Conservation (phyloP, 2,329 filamentous ascomycete genomes). For the Juglanconis oblonga region DNA sequence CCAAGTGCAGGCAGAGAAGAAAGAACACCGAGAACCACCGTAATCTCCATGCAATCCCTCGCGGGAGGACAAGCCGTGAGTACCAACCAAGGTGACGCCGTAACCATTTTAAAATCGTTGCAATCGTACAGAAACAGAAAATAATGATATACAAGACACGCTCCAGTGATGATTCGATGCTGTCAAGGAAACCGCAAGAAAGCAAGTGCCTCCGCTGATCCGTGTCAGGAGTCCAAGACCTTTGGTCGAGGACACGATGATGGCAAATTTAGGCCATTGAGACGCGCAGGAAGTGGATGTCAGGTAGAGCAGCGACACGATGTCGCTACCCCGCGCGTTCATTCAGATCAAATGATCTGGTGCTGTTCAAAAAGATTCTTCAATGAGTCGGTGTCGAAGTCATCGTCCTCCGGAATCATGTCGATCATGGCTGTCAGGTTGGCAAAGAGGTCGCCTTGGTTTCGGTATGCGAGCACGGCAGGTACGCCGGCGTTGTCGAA, state of each 20-base stretch:
- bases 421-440: constrained; percentile 84
- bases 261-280: not conserved
- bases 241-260: not conserved
- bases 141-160: not conserved
- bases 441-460: constrained; percentile 83
- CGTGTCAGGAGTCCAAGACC: not conserved
- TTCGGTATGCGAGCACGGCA: constrained; percentile 83
- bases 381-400: constrained; percentile 54
- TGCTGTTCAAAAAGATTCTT: constrained; percentile 52
- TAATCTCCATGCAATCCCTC: not conserved
- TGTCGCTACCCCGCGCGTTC: not conserved
- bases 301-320: too few relatives aligned
- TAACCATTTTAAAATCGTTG: not conserved
- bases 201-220: not conserved
- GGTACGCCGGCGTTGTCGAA: constrained; percentile 88
- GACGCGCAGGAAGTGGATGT: too few relatives aligned
- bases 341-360: constrained; percentile 43
- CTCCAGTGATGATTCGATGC: not conserved
- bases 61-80: not conserved
- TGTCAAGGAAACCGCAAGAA: not conserved
- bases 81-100: not conserved
- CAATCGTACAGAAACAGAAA: not conserved
- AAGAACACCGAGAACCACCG: not conserved
- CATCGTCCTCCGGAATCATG: constrained; percentile 72
- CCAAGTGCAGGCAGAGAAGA: not conserved